phyloP scores from a whole-genome alignment of 1,284 basidiomycete genomes.

The Malassezia yamatoensis region DNA sequence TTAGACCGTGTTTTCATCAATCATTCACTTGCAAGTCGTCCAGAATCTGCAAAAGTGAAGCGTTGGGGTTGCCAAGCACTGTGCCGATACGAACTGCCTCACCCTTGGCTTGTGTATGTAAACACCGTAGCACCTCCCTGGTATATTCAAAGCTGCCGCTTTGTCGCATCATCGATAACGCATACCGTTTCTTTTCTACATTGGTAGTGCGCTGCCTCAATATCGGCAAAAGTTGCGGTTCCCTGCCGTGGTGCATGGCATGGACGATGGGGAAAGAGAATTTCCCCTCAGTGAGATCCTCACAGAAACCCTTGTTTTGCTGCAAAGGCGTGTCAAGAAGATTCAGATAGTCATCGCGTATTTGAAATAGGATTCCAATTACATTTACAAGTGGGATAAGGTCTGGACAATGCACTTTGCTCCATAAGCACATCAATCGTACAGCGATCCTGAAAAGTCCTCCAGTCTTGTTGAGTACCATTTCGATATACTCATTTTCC shows the following conservation, averaged over 20 bases:
- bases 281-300: constrained; percentile 90
- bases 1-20: background rate
- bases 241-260: constrained; percentile 56
- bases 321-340: constrained; percentile 75
- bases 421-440: constrained; percentile 70
- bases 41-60: constrained; percentile 24
- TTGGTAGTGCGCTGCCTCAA: constrained; percentile 37
- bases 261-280: constrained; percentile 92
- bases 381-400: constrained; percentile 75
- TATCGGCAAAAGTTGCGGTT: constrained; percentile 38
- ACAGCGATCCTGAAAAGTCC: constrained; percentile 83
- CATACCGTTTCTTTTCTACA: constrained; percentile 36
- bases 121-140: constrained; percentile 26
- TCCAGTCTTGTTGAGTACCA: constrained; percentile 99
- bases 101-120: constrained; percentile 25
- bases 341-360: constrained; percentile 95
- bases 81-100: constrained; percentile 28
- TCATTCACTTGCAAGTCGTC: constrained; percentile 14
- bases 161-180: constrained; percentile 40
- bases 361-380: constrained; percentile 88
- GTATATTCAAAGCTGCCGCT: constrained; percentile 42
- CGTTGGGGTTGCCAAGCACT: constrained; percentile 19
- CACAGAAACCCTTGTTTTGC: constrained; percentile 83
- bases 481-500: constrained; percentile 84
- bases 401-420: constrained; percentile 1